Evolutionary conservation across 1,284 basidiomycete genomes (phyloP).

Genomic region (Cutaneotrichosporon daszewskae): DNA sequence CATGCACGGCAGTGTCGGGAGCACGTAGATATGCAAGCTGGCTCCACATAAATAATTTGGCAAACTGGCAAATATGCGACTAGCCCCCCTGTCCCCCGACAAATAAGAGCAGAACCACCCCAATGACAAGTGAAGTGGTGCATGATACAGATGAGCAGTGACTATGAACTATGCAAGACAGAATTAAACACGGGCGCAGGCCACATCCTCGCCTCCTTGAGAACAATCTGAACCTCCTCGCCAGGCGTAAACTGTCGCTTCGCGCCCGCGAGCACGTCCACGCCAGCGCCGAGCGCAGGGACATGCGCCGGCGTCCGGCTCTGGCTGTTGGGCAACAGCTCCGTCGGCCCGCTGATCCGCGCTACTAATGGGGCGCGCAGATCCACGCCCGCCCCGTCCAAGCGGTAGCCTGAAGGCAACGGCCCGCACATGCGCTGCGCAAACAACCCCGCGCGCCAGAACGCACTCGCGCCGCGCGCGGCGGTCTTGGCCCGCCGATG

Average conservation of each 20-base stretch:
- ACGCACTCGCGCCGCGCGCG: slow-evolving; percentile 16
- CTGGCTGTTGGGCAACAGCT: neutral
- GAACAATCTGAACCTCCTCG: slow-evolving; percentile 24
- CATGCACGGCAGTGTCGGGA: too few species aligned
- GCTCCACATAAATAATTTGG: too few species aligned
- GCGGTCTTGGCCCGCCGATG: slow-evolving; percentile 18
- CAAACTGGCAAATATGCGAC: too few species aligned
- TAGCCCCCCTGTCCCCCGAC: too few species aligned
- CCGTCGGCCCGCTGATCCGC: neutral
- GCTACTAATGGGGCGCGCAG: neutral
- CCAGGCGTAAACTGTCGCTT: slow-evolving; percentile 11
- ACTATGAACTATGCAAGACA: slow-evolving; percentile 5
- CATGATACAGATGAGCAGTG: neutral
- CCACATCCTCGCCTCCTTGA: slow-evolving; percentile 19
- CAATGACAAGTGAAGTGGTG: too few species aligned
- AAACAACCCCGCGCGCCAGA: slow-evolving; percentile 28
- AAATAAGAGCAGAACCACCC: too few species aligned
- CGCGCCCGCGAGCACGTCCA: neutral
- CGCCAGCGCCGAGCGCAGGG: neutral
- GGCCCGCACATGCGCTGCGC: slow-evolving; percentile 4
- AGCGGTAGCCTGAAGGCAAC: neutral
- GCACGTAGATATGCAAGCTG: too few species aligned
- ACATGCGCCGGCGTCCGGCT: neutral
- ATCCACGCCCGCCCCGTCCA: slow-evolving; percentile 3
- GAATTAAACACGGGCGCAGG: slow-evolving; percentile 18